Conservation (phyloP, 2,329 filamentous ascomycete species). For the Neospermospora avenae region DNA sequence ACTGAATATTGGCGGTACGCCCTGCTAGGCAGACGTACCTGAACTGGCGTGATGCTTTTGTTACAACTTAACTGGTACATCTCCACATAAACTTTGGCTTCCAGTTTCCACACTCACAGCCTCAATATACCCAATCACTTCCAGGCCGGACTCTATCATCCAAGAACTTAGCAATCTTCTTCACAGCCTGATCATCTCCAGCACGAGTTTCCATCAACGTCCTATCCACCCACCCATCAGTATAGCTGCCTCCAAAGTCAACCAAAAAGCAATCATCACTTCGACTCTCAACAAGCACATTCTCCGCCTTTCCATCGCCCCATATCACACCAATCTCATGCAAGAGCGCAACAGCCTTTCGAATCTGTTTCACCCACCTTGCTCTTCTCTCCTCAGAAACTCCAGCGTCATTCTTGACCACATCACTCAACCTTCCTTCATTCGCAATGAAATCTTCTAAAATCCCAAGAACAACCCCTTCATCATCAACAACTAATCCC, state of each 20-base stretch:
- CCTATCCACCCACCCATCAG: slow-evolving; percentile 26
- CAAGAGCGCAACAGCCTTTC: slow-evolving; percentile 16
- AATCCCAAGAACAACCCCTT: slow-evolving; percentile 20
- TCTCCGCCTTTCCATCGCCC: slow-evolving; percentile 31
- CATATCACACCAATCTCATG: slow-evolving; percentile 26
- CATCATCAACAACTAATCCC: slow-evolving; percentile 17
- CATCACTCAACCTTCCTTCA: slow-evolving; percentile 8
- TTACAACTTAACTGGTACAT: too few species aligned
- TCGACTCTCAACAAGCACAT: slow-evolving; percentile 25
- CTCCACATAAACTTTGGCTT: too few species aligned
- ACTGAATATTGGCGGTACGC: too few species aligned
- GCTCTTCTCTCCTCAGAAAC: slow-evolving; percentile 10
- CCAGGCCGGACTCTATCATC: too few species aligned
- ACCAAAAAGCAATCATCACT: slow-evolving; percentile 24
- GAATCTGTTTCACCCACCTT: slow-evolving; percentile 24
- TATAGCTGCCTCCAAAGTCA: slow-evolving; percentile 30
- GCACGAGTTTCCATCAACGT: slow-evolving; percentile 21
- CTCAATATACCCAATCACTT: too few species aligned
- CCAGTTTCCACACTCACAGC: too few species aligned
- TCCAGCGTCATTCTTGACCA: slow-evolving; percentile 5
- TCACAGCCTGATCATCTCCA: slow-evolving; percentile 23
- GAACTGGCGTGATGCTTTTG: too few species aligned
- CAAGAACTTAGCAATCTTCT: too few species aligned
- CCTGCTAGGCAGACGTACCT: too few species aligned
- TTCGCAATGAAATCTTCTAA: slow-evolving; percentile 21